Evolutionary conservation across 441 rosid species (phyloP).

Genomic region (Rhodomyrtus psidioides): DNA sequence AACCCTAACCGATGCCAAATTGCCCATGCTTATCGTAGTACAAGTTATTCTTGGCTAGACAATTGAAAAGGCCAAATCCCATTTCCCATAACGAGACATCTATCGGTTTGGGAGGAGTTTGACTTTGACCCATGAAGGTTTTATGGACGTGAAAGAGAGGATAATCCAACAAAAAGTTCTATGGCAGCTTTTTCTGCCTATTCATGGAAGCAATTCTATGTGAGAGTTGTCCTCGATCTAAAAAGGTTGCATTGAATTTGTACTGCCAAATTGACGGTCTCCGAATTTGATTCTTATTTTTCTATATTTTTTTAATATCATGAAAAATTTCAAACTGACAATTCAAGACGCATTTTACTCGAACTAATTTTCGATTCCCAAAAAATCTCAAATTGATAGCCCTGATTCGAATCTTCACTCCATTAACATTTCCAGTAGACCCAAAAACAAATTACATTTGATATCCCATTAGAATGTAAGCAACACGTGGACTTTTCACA

Average conservation of each 20-base stretch:
- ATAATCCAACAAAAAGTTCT: not conserved
- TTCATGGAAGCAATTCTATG: not conserved
- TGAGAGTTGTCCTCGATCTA: not conserved
- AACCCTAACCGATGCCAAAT: not conserved
- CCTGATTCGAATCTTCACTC: not conserved
- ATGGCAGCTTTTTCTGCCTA: not conserved
- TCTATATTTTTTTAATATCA: not conserved
- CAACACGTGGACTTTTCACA: not conserved
- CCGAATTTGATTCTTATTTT: not conserved
- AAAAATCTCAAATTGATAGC: fast-evolving
- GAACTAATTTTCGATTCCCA: not conserved
- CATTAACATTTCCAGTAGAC: no score
- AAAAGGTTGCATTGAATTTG: not conserved
- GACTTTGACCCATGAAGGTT: not conserved
- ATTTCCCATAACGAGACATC: not conserved
- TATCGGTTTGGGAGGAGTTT: not conserved
- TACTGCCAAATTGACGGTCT: not conserved
- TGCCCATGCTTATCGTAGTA: not conserved
- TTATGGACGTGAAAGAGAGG: not conserved
- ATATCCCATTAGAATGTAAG: no score
- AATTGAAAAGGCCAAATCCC: not conserved
- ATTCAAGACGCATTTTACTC: fast-evolving
- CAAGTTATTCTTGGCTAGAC: not conserved
- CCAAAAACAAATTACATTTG: no score
- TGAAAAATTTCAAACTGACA: not conserved